Evolutionary conservation across 2,329 filamentous ascomycete genomes (phyloP).

Genomic region (Bipolaris oryzae): DNA sequence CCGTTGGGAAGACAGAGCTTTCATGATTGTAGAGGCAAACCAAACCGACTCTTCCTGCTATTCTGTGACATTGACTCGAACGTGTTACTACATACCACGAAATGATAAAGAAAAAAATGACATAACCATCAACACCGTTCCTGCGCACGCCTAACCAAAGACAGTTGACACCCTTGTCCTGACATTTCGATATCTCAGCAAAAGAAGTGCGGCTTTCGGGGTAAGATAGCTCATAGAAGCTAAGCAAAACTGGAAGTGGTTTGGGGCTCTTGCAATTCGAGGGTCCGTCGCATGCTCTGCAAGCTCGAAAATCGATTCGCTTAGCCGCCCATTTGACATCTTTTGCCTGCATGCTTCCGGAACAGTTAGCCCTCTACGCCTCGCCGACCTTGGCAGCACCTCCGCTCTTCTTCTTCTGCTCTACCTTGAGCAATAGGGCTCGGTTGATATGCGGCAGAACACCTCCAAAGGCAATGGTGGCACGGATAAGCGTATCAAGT

Average conservation of each 20-base stretch:
- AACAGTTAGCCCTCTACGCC: conserved; percentile 22
- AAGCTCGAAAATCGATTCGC: conserved; percentile 2
- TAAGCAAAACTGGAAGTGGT: conserved; percentile 27
- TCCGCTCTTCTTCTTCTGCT: conserved; percentile 95
- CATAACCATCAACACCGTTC: conserved; percentile 32
- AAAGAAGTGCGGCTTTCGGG: conserved; percentile 12
- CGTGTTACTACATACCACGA: conserved; percentile 36
- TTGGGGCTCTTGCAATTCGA: not conserved
- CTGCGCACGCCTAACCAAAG: conserved; percentile 33
- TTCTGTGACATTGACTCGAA: conserved; percentile 14
- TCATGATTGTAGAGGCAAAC: conserved; percentile 1
- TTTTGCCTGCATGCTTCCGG: conserved; percentile 6
- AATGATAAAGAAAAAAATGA: conserved; percentile 21
- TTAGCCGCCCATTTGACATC: conserved; percentile 4
- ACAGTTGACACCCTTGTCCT: conserved; percentile 29
- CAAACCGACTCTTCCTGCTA: conserved; percentile 4
- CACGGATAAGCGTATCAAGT: conserved; percentile 94
- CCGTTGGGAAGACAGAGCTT: not conserved
- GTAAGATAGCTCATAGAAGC: conserved; percentile 19
- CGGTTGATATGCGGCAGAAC: conserved; percentile 99
- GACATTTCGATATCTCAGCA: conserved; percentile 18
- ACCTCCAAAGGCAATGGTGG: conserved; percentile 97
- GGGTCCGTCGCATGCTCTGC: conserved; percentile 10
- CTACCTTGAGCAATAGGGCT: conserved; percentile 90
- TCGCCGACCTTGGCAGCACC: conserved; percentile 64